Evolutionary conservation across 768 basidiomycete genomes (phyloP), one percentile per base, ranked within the genome.

Genomic region (Auriscalpium orientale): DNA sequence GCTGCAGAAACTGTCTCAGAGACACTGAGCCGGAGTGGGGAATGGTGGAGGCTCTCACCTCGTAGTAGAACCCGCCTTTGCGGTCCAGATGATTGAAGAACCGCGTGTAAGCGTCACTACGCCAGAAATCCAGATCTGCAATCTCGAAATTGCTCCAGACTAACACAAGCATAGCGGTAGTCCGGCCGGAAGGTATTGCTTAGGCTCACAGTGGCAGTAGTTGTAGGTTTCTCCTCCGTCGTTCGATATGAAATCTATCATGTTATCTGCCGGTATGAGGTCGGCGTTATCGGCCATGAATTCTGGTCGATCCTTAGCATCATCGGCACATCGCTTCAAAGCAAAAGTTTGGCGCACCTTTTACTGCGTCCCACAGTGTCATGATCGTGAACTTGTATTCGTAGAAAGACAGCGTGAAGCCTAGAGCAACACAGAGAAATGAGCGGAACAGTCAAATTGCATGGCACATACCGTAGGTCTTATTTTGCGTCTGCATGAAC

Each of bases 81-180:
- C 78, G 65, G 53, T 95, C 93, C 18, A 95, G 75, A 67, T 81
- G 81, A 46, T 92, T 85, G 62, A 95, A 95, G 75, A 83, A 95
- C 61, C 86, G 82, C 56, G 73, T 75, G 67, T 97, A 97, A 3
- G 85, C 84, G 57, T 93, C 85, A 13, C 84, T 72, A 62, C 92
- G 77, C 90, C 90, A 94, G 57, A 95, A 81, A 58, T 89, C 84
- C 58, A 95, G 77, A 64, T 84, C 79, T 6, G 78, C 93, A 57
- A 97, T 95, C 68, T 95, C 93, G 64, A 95, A 95, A 70, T 94
- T 97, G 62, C 85, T 89, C 91, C 91, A 94, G 75, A 91, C 89
- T 91, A 53, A 9, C 8, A 16, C 40, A 13, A 51, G 38, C 33
- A 9, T n/a, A n/a, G 33, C 34, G 22, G n/a, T 22, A 49, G 35